Base-by-base conservation (phyloP, 1,284 basidiomycete species). In the Heterobasidion occidentale region DNA sequence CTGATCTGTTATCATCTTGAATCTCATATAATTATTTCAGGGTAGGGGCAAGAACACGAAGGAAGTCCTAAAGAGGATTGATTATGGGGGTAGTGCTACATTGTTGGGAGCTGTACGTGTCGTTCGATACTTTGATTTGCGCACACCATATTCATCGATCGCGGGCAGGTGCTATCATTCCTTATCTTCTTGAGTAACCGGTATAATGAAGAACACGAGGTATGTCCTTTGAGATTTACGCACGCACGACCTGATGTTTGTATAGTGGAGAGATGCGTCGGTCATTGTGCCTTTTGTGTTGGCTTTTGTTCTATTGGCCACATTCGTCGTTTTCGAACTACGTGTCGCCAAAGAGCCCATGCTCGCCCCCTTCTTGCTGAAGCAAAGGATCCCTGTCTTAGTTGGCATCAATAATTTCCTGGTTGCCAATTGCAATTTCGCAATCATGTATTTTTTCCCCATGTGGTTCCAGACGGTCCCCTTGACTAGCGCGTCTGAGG, bases 401-500 rank as follows among this genome's bases (percentile, higher is more conserved):
- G 83, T 91, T 35, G 85, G 86, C 9, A 70, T 76, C 53, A 86
- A 83, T 64, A 92, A 92, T 66, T 88, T 92, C 64, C 77, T 90
- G 34, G 86, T 92, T 17, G 76, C 86, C 2, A 76, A 79, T 19
- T 89, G 85, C 67, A 91, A 90, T 63, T 89, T 92, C 63, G 72
- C 84, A 0, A 76, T 88, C 61, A 85, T 83, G 68, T 90, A 91
- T 70, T 91, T 90, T 70, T 90, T 82, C 67, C 92, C 92, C 2
- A 88, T 88, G 70, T 93, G 85, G 86, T 94, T 93, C 69, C 90
- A 94, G 69, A 90, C 88, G 0, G 91, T 94, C 11, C 75, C 81
- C 61, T 70, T 90, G 52, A 83, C 86, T 12, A 86, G 77, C 46
- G 53, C 57, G 20, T 58, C 54, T 27, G 74, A 72, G 11, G 81